Conservation (phyloP, 306 rosid genomes). For the Vicia villosa region DNA sequence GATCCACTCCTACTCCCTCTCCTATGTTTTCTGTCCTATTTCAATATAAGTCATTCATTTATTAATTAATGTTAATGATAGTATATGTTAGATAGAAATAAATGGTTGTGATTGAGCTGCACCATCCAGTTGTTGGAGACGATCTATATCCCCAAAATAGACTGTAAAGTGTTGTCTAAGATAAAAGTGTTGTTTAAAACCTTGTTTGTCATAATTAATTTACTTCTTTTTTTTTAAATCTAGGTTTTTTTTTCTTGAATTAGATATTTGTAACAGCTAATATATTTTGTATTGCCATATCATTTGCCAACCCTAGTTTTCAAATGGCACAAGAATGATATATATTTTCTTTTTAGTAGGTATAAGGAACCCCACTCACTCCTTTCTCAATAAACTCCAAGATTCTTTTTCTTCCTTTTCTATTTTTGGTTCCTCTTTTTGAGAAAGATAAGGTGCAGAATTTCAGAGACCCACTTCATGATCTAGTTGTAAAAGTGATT, state of each 20-base stretch:
- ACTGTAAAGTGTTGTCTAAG: too few species aligned
- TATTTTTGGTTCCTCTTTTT: constrained; percentile 34
- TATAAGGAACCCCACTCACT: constrained; percentile 15
- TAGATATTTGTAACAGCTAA: not conserved
- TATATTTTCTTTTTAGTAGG: not conserved
- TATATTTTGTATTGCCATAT: not conserved
- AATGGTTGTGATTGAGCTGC: too few species aligned
- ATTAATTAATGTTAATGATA: too few species aligned
- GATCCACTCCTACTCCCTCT: too few species aligned
- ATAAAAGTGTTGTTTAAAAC: too few species aligned
- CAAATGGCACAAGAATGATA: constrained; percentile 8
- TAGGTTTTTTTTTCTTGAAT: not conserved
- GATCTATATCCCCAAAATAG: too few species aligned
- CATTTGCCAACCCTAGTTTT: constrained; percentile 4
- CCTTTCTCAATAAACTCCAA: constrained; percentile 30
- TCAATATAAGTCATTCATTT: too few species aligned
- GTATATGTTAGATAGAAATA: too few species aligned
- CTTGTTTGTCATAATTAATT: too few species aligned
- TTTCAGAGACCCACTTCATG: constrained; percentile 40
- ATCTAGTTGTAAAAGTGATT: constrained; percentile 32
- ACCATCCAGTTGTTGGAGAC: too few species aligned
- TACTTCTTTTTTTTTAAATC: too few species aligned
- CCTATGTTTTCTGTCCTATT: too few species aligned
- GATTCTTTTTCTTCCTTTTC: constrained; percentile 6
- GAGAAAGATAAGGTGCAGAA: constrained; percentile 38